These are phyloP conservation scores for Clarireedia paspali DNA, from an alignment of 2,329 filamentous ascomycete species.

Conservation along the genomic window DNA sequence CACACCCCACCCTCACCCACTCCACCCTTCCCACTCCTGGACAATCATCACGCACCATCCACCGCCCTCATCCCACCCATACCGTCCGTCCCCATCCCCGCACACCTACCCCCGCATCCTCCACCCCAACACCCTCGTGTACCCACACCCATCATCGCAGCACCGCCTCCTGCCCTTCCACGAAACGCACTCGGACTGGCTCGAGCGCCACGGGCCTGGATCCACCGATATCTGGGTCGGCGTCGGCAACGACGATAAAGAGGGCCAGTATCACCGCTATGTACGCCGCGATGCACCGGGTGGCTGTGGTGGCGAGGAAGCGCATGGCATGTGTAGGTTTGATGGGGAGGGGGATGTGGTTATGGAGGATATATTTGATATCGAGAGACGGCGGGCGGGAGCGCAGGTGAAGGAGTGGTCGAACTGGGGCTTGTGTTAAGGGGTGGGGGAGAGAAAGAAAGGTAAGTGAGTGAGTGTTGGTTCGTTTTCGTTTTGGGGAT, in stretches of 20 bases:
- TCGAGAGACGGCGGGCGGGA: background rate
- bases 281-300: background rate
- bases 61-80: background rate
- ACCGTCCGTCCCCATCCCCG: no score
- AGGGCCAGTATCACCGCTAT: background rate
- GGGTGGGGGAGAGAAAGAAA: background rate
- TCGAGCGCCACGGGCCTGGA: no score
- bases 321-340: background rate
- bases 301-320: background rate
- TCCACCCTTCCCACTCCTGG: background rate
- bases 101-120: background rate
- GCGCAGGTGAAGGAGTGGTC: background rate
- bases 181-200: no score
- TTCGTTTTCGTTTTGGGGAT: no score
- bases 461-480: no score
- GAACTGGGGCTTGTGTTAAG: background rate
- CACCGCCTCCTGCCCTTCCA: no score
- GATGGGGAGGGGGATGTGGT: background rate
- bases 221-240: background rate
- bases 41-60: background rate
- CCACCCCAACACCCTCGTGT: background rate
- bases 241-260: background rate
- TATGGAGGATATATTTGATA: slow-evolving; percentile 3
- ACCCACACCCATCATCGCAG: background rate
- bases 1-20: background rate